phyloP scores from a whole-genome alignment of 2,329 filamentous ascomycete genomes.

The Penicillium oxalicum region DNA sequence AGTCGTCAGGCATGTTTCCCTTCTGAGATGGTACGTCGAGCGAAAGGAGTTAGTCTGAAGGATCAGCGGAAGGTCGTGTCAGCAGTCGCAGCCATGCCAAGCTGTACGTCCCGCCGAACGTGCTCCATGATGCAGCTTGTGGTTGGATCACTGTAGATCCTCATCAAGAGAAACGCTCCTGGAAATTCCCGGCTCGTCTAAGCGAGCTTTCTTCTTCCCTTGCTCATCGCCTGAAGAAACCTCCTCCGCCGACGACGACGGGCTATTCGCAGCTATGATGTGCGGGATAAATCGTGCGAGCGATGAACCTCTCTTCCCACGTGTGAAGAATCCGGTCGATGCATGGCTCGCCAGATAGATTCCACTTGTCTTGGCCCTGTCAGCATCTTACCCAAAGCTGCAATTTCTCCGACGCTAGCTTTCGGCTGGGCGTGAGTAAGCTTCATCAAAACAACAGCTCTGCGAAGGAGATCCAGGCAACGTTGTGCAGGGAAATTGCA shows the following conservation, averaged over 20 bases:
- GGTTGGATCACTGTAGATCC: background rate
- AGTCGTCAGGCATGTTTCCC: background rate
- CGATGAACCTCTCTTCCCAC: background rate
- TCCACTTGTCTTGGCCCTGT: background rate
- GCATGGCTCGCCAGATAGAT: background rate
- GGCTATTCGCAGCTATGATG: too few relatives aligned
- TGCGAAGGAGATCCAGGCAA: background rate
- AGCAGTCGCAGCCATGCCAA: background rate
- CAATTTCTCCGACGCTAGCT: conserved; percentile 2
- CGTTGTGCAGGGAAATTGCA: too few relatives aligned
- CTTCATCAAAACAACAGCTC: background rate
- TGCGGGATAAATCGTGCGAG: too few relatives aligned
- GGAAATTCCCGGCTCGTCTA: too few relatives aligned
- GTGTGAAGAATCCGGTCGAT: background rate
- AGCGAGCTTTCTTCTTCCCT: too few relatives aligned
- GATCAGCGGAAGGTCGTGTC: too few relatives aligned
- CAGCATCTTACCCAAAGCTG: background rate
- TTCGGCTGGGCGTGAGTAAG: background rate
- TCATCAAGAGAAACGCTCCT: too few relatives aligned
- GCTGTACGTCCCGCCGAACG: background rate
- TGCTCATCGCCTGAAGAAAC: too few relatives aligned
- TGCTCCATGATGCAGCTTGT: background rate
- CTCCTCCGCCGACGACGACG: too few relatives aligned
- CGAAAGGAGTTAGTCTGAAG: background rate
- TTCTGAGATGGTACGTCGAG: background rate